Conservation (phyloP, 805 yeast genomes). For the Candida sakaeoensis region DNA sequence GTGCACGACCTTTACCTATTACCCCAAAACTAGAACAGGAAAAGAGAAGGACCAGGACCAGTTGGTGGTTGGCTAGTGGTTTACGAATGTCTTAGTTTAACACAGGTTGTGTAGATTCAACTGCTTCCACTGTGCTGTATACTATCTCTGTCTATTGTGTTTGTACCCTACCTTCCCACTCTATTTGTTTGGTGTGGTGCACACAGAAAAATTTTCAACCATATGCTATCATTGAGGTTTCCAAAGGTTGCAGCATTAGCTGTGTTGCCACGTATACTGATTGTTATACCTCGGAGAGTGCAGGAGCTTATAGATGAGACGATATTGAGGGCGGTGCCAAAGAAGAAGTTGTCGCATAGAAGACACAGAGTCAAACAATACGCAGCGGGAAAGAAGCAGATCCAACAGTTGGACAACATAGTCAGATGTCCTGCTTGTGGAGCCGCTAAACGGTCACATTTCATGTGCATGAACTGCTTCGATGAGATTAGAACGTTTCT, state of each 20-base stretch:
- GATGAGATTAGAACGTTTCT: constrained; percentile 74
- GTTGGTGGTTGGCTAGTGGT: too few species aligned
- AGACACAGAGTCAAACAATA: constrained; percentile 80
- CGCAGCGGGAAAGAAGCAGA: constrained; percentile 79
- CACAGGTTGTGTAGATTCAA: too few species aligned
- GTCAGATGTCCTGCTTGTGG: constrained; percentile 97
- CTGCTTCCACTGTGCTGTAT: too few species aligned
- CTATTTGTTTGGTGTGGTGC: background rate
- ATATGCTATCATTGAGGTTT: background rate
- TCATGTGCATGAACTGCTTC: constrained; percentile 90
- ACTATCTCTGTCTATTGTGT: too few species aligned
- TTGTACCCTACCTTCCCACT: too few species aligned
- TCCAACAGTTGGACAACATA: constrained; percentile 69
- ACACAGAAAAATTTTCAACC: background rate
- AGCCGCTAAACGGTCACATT: constrained; percentile 81
- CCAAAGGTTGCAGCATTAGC: background rate
- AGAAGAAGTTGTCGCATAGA: constrained; percentile 85
- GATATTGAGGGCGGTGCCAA: constrained; percentile 83
- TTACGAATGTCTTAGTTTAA: too few species aligned
- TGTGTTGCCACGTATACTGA: constrained; percentile 13
- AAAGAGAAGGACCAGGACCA: too few species aligned
- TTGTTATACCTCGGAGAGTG: constrained; percentile 17
- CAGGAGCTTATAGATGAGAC: constrained; percentile 49
- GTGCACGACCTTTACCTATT: background rate
- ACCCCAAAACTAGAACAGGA: too few species aligned